These are phyloP conservation scores for Populus hybrid DNA, from an alignment of 441 rosid species.

Conservation along the genomic window DNA sequence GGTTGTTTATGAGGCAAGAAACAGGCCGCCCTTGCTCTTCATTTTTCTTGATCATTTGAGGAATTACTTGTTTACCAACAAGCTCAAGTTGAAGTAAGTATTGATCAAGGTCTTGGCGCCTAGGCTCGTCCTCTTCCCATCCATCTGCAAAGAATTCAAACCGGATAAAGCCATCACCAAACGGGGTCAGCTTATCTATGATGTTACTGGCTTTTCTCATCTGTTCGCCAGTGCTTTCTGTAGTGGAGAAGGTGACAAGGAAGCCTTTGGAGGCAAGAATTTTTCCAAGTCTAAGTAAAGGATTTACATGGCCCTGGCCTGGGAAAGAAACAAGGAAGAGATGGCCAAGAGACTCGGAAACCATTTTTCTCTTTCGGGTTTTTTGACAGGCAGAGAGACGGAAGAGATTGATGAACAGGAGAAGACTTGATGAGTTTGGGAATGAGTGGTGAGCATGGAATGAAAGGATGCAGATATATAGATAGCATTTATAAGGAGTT, in stretches of 20 bases:
- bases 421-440: neutral
- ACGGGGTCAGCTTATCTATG: constrained; percentile 35
- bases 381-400: neutral
- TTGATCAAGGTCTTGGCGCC: constrained; percentile 39
- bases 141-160: constrained; percentile 67
- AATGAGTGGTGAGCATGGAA: neutral
- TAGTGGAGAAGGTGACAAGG: constrained; percentile 60
- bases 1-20: constrained; percentile 71
- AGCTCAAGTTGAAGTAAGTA: constrained; percentile 51
- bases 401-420: neutral
- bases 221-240: constrained; percentile 44
- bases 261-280: constrained; percentile 69
- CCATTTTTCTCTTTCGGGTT: constrained; percentile 20
- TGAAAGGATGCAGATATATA: neutral
- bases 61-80: constrained; percentile 39
- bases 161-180: constrained; percentile 62
- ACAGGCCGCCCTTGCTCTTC: constrained; percentile 53
- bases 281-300: constrained; percentile 75
- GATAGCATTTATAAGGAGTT: no score
- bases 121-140: constrained; percentile 52
- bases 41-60: constrained; percentile 40
- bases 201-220: constrained; percentile 46
- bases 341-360: constrained; percentile 47
- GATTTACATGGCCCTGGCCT: constrained; percentile 77
- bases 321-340: constrained; percentile 67